A percentile compares a stretch with the other conserved stretches of the same genome.
Conservation (phyloP, 2,329 filamentous ascomycete species). For the Cladobotryum mycophilum region DNA sequence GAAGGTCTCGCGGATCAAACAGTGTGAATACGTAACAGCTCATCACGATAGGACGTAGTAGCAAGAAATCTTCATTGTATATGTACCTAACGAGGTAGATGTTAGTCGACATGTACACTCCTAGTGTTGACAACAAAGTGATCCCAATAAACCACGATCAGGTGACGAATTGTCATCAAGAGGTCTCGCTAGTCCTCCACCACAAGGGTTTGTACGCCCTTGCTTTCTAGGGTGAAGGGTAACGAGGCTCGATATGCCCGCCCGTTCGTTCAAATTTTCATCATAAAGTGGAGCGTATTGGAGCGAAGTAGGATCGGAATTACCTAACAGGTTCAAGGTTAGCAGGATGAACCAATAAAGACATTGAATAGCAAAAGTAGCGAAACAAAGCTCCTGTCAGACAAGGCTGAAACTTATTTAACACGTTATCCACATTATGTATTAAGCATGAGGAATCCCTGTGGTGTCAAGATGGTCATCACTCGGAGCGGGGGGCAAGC, state of each 20-base stretch:
- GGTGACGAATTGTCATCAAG: conserved; percentile 63
- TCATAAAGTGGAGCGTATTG: conserved; percentile 39
- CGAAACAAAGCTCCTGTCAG: conserved; percentile 43
- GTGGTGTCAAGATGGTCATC: conserved; percentile 57
- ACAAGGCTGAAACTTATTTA: conserved; percentile 61
- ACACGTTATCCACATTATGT: conserved; percentile 57
- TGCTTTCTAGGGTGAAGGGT: conserved; percentile 44
- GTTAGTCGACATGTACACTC: conserved; percentile 25
- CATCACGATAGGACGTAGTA: conserved; percentile 36
- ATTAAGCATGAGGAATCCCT: conserved; percentile 65
- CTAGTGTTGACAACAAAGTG: conserved; percentile 22
- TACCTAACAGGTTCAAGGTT: conserved; percentile 40
- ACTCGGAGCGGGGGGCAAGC: conserved; percentile 31
- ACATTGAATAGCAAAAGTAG: conserved; percentile 17
- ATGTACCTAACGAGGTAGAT: conserved; percentile 28
- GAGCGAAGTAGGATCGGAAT: conserved; percentile 1
- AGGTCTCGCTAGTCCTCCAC: conserved; percentile 44
- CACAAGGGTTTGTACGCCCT: conserved; percentile 58
- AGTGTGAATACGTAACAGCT: conserved; percentile 53
- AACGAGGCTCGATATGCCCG: conserved; percentile 57
- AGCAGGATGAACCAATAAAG: conserved; percentile 24
- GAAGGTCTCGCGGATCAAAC: conserved; percentile 43
- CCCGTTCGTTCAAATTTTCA: conserved; percentile 64
- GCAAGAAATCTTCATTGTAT: conserved; percentile 18
- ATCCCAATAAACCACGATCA: conserved; percentile 40